These are phyloP conservation scores for Thermoascus crustaceus DNA, from an alignment of 2,329 filamentous ascomycete genomes.

Conservation along the genomic window DNA sequence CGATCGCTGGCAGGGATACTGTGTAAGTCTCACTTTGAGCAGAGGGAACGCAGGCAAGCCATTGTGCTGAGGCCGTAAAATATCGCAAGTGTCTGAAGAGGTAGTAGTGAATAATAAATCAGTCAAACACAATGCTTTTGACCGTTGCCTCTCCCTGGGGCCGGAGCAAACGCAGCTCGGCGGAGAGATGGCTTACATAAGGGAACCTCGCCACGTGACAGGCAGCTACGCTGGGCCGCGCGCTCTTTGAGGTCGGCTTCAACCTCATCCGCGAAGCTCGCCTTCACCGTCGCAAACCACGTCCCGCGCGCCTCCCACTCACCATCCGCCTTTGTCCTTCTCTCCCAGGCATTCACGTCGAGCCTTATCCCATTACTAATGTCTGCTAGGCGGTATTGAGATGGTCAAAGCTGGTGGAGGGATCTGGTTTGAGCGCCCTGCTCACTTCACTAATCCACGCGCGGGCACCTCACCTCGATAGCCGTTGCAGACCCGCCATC, in stretches of 20 bases:
- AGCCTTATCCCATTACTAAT: constrained; percentile 7
- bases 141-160: background rate
- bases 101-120: too few species aligned
- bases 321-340: constrained; percentile 5
- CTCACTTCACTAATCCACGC: constrained; percentile 27
- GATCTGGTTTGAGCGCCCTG: constrained; percentile 31
- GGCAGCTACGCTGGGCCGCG: constrained; percentile 16
- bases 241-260: constrained; percentile 6
- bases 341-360: constrained; percentile 10
- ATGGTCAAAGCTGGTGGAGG: constrained; percentile 30
- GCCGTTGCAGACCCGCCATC: constrained; percentile 17
- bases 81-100: too few species aligned
- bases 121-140: too few species aligned
- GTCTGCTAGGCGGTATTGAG: constrained; percentile 19
- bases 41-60: too few species aligned
- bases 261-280: constrained; percentile 14
- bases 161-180: constrained; percentile 4
- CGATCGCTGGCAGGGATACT: too few species aligned
- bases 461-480: constrained; percentile 18
- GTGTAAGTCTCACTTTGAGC: too few species aligned
- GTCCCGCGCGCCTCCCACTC: constrained; percentile 7
- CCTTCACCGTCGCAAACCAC: constrained; percentile 9
- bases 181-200: background rate
- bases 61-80: too few species aligned
- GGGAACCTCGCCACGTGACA: constrained; percentile 15